Evolutionary conservation across 306 rosid genomes (phyloP), one percentile per base, ranked within the genome.

Genomic region (Castanospermum australe): DNA sequence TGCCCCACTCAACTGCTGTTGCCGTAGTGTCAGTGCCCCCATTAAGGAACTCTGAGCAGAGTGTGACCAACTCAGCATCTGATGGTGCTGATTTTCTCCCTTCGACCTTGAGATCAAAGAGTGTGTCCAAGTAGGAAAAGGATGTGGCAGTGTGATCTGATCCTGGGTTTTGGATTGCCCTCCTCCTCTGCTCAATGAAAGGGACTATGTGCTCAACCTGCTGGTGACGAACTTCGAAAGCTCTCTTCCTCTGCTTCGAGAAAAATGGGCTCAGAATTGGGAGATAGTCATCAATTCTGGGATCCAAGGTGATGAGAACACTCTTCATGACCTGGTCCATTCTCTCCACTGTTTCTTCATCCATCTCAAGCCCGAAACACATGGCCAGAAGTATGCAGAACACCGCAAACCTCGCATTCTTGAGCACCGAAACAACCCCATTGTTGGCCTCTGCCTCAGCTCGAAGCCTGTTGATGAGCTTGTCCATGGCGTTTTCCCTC

Each of bases 21-120:
- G 90, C 99, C 0, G 97, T 94, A 6, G 99, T 94, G 86, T 94
- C 99, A 0, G 99, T 94, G 0, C 99, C 99, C 0, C 99, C 99
- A n/a, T 94, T 94, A 5, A 94, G 71, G 57, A 94, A 92, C 82
- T 94, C 99, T 0, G 97, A 92, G 84, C 94, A 88, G 0, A 94
- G 92, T 0, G 97, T 39, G 2, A 94, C 97, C 5, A 94, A 56
- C 35, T 94, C 99, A 0, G 73, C 76, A 50, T 89, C 81, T 1
- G 91, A 80, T 0, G 97, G 97, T 6, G 71, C 17, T 3, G 95
- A 84, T 22, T 81, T 84, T 2, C 91, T 83, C 0, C 92, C 93
- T 0, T 88, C 97, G 5, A 88, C 63, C 65, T 84, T 82, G 48
- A 91, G 79, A 35, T 88, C 91, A 60, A 94, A 91, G 24, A 94